Base-by-base conservation (phyloP, 768 basidiomycete genomes). In the Dioszegia hungarica region DNA sequence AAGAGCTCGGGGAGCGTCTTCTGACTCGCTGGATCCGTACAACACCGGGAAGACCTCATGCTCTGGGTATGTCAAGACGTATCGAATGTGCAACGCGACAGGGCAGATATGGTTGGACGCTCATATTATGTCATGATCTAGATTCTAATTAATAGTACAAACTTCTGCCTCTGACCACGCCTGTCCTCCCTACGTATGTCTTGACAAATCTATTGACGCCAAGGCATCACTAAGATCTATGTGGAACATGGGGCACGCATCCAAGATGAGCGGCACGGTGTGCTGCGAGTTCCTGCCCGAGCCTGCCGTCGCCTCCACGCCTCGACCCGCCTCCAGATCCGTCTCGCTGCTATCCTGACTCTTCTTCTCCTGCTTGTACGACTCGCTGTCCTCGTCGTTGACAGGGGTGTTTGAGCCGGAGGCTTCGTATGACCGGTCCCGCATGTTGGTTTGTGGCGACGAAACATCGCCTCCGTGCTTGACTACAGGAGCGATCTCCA, bases 401-500 rank as follows among this genome's bases (percentile, higher is more conserved):
- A n/a, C 6, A 6, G 39, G 20, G 20, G 39, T 47, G 8, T 31
- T 24, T 28, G 49, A 51, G 8, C 49, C 49, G 2, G 47, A 49
- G 2, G 31, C 47, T 28, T 24, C 34, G 8, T 5, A 22, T n/a
- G 20, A 8, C n/a, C n/a, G 34, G 39, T 24, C 37, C 12, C 36
- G 34, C 24, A 51, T 24, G 6, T 51, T 19, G 12, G 34, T 34
- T 3, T 24, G 9, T 8, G 49, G 49, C n/a, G 49, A 51, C 15
- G 66, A 61, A 11, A 81, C 77, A 41, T 72, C 66, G 29, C 68
- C 67, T 5, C 52, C 52, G 37, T 55, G 54, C 39, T 61, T 63
- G 9, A 88, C 85, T 48, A 92, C 84, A 22, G 86, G 79, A 4
- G 88, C 89, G 54, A 93, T 79, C 65, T 94, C 92, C 20, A 77